Base-by-base conservation (phyloP, 371 early-diverging fungal genomes). In the Apophysomyces variabilis region DNA sequence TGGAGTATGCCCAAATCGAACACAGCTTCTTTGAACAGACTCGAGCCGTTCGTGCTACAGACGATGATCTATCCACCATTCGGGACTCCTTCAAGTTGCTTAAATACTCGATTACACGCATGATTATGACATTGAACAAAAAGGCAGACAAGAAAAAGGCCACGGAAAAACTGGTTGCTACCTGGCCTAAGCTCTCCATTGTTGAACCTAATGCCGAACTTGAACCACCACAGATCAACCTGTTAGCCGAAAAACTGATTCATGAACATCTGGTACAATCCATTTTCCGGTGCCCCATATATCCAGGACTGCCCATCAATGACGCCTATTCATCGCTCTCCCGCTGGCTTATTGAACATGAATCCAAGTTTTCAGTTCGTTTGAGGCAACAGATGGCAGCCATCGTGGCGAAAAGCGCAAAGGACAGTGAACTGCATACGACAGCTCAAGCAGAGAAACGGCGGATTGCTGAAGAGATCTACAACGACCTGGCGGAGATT, bases 1-100 rank as follows among this genome's bases (percentile, higher is more conserved):
- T 63, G 32, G 84, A 83, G 46, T 83, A 83, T 56, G 64, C 74
- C 3, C 69, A 73, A 35, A 79, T 83, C n/a, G 84, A 83, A 50
- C 79, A 80, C 39, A 83, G 77, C 57, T 86, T 84, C 56, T 81
- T 87, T 64, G 82, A 84, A 66, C 85, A 86, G 18, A 84, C 86
- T 16, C 81, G 85, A 37, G 65, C 80, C 37, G 80, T 87, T 50
- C 83, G 85, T 16, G 85, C 88, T 14, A 88, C 88, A 0, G 88
- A 88, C 57, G 88, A 88, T 58, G 88, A 88, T 65, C 74, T 86
- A 26, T 84, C 85, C 3, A 88, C 88, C 35, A 88, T 88, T 66
- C 82, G 81, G 8, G 86, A 88, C 59, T 74, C 80, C 1, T 79
- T 88, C 62, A 85, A 84, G 21, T 66, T 83, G 9, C 70, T 87